These are phyloP conservation scores for Arxiozyma bovina DNA, from an alignment of 1,139 yeast species.

Conservation along the genomic window DNA sequence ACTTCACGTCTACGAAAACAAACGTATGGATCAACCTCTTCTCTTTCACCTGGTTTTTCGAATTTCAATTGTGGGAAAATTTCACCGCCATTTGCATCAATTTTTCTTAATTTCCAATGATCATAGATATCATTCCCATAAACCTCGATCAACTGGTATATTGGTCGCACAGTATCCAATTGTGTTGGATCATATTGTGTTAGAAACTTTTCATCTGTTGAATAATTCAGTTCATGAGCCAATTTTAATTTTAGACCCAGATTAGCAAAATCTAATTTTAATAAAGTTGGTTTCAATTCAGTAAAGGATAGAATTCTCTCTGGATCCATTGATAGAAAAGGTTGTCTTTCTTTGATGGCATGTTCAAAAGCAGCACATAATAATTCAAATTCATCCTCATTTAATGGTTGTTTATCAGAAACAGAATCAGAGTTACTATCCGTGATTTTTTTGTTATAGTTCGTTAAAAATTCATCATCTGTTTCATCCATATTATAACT, in stretches of 20 bases:
- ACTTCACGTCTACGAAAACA: conserved; percentile 94
- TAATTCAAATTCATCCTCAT: conserved; percentile 81
- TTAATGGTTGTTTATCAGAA: conserved; percentile 32
- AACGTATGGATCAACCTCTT: conserved; percentile 89
- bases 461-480: conserved; percentile 58
- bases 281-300: conserved; percentile 49
- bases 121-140: conserved; percentile 67
- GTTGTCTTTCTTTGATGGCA: conserved; percentile 71
- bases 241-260: conserved; percentile 19
- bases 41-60: conserved; percentile 83
- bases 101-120: conserved; percentile 74
- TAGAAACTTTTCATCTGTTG: conserved; percentile 14
- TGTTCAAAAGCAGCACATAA: conserved; percentile 68
- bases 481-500: conserved; percentile 85
- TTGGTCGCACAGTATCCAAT: conserved; percentile 36
- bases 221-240: conserved; percentile 20
- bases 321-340: conserved; percentile 81
- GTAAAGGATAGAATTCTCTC: conserved; percentile 59
- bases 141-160: conserved; percentile 45
- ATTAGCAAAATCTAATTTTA: conserved; percentile 27
- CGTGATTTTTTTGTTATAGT: background rate
- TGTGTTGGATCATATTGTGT: conserved; percentile 39
- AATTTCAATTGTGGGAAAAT: conserved; percentile 71
- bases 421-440: conserved; percentile 34
- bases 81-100: conserved; percentile 59